A percentile compares a stretch with the other conserved stretches of the same genome.
Evolutionary conservation across 805 yeast genomes (phyloP).

Genomic region (Myxozyma kluyveri): DNA sequence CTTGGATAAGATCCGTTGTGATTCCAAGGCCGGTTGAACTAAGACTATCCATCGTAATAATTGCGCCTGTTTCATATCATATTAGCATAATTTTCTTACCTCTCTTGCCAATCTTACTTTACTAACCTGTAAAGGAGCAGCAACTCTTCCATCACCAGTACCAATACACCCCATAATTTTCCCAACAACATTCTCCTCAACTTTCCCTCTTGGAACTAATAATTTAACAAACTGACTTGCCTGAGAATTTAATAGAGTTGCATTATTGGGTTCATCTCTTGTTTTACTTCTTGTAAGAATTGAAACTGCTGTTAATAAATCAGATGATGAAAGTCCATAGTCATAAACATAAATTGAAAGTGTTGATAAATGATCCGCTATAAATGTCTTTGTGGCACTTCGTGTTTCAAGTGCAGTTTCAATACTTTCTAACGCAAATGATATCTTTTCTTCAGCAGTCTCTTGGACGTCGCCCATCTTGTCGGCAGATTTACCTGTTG

Average conservation of each 20-base stretch:
- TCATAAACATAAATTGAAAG: constrained; percentile 14
- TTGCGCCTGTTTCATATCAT: too few species aligned
- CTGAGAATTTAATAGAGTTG: constrained; percentile 5
- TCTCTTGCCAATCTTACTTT: too few species aligned
- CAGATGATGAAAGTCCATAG: constrained; percentile 17
- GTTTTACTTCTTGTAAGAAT: neutral
- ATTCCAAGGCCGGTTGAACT: constrained; percentile 16
- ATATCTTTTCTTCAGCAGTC: too few species aligned
- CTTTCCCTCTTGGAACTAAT: constrained; percentile 17
- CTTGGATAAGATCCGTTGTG: constrained; percentile 1
- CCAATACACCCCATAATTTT: constrained; percentile 19
- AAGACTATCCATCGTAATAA: constrained; percentile 23
- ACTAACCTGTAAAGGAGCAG: constrained; percentile 12
- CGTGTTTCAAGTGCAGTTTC: too few species aligned
- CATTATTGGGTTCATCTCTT: neutral
- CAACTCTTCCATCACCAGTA: constrained; percentile 11
- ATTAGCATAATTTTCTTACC: too few species aligned
- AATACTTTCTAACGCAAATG: too few species aligned
- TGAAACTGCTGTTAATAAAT: constrained; percentile 5
- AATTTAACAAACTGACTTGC: constrained; percentile 15
- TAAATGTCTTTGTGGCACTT: constrained; percentile 6
- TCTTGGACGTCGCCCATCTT: too few species aligned
- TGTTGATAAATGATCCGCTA: constrained; percentile 19
- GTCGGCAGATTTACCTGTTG: too few species aligned
- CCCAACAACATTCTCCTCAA: constrained; percentile 12